Evolutionary conservation across 345 rosid species (phyloP), one percentile per base, ranked within the genome.

Genomic region (Iberis pinnata): DNA sequence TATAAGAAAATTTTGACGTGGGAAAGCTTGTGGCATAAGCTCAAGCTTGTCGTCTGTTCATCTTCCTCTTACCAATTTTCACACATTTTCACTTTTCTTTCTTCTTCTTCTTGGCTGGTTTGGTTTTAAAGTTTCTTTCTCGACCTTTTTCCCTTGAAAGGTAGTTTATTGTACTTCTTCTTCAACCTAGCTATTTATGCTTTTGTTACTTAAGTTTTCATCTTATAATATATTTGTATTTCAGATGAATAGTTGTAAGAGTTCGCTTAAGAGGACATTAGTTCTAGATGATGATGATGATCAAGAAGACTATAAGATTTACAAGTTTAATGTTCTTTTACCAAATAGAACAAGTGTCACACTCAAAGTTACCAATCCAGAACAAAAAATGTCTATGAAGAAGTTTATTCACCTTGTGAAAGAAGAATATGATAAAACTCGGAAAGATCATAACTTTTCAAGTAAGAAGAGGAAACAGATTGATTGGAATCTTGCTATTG

Each of bases 271-370:
- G 63, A 53, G 79, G 62, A 12, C 25, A 8, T 17, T 51, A 50
- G 18, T 60, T 53, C 14, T 44, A 16, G 50, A 43, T 9, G 61
- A 32, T 6, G 25, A 22, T 6, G 25, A 22, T 16, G 64, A 57
- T 24, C 71, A 43, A 3, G 69, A 53, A 0, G 54, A 26, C 4
- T 45, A 53, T 11, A 15, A 4, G 0, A 8, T 18, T 0, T 78
- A 75, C 53, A 70, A n/a, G 44, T 82, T 86, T 49, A 74, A 70
- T 56, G 55, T 82, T 1, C 59, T 82, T n/a, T 52, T 86, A 33
- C 95, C 95, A 0, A 75, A 75, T 43, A 69, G 81, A n/a, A 51
- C 75, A 15, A 56, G 71, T 3, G 73, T 86, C 9, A 61, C 15
- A 0, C 44, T 82, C 16, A 33, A 58, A 6, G 0, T 80, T 14